A percentile compares a stretch with the other conserved stretches of the same genome.
phyloP scores from a whole-genome alignment of 225 moss, liverwort and hornwort genomes.

The Climacium dendroides region DNA sequence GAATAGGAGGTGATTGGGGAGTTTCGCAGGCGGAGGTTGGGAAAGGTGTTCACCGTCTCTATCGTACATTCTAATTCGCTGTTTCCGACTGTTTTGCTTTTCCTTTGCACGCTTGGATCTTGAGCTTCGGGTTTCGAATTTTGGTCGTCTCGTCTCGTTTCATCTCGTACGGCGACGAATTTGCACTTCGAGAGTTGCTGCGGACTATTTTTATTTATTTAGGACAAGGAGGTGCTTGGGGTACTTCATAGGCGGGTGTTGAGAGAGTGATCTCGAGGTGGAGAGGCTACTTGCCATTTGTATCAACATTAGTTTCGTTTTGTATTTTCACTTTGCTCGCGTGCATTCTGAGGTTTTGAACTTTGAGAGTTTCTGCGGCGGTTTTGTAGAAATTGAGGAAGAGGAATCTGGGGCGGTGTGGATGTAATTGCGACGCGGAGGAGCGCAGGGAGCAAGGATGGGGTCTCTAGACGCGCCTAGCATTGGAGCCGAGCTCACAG shows the following conservation, averaged over 20 bases:
- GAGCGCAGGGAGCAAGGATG: neutral
- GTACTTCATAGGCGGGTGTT: neutral
- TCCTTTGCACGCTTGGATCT: neutral
- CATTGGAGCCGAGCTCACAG: neutral
- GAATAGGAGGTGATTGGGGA: neutral
- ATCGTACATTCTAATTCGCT: neutral
- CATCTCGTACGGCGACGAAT: neutral
- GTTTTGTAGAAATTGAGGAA: neutral
- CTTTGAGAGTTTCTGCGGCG: neutral
- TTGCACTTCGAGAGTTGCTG: neutral
- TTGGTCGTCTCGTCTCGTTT: neutral
- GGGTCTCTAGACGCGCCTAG: conserved; percentile 26
- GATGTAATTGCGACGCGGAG: neutral
- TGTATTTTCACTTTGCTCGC: neutral
- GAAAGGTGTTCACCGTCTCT: neutral
- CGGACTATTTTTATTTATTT: neutral
- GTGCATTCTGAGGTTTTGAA: neutral
- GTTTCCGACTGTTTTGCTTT: neutral
- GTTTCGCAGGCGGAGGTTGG: neutral
- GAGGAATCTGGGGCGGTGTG: neutral
- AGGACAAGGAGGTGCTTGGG: neutral
- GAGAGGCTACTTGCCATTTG: neutral
- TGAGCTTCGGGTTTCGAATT: neutral
- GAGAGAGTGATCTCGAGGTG: neutral
- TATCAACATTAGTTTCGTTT: neutral